Evolutionary conservation across 495 filamentous ascomycete species (phyloP), one percentile per base, ranked within the genome.

Genomic region (Lasiosphaeriaceae sp.): DNA sequence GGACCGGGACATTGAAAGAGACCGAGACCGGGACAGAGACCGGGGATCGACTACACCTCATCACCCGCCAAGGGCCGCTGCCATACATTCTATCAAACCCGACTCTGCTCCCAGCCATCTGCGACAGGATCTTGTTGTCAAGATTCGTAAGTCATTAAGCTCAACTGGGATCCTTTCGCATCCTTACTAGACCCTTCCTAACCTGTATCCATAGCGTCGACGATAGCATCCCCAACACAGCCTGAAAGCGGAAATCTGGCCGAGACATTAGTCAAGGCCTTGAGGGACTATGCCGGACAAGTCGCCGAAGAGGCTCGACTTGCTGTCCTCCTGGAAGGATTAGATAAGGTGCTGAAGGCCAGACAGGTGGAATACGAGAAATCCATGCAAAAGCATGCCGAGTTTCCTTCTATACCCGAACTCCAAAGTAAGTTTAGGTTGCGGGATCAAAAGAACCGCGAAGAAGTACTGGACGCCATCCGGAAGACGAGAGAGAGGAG

Each of bases 321-420:
- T 8, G 31, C 31, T 41, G n/a, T 29, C 9, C 47, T 56, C 23
- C 37, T 29, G 11, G 64, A 62, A 14, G 23, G 26, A 12, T 24
- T 64, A 1, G 61, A 64, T 1, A 63, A 60, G 35, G 51, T 47
- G 16, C 14, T 56, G 21, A 47, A 35, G 5, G 37, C 53, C 17
- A 60, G 65, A 43, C 47, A 62, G 19, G 49, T 29, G 0, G 68
- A 71, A 26, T 66, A 66, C 48, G 48, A 70, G 5, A 66, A 48
- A 24, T 51, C 62, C 0, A 56, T 39, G 44, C 35, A 44, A 1
- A 70, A 65, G 29, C 58, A 63, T 54, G 57, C 56, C n/a, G 66
- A 68, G 3, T 70, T 71, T 22, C 65, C 68, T 12, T 68, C 66
- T 5, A 20, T 70, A 0, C 58, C 65, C 0, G 70, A 73, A 39